These are phyloP conservation scores for Polymyxa betae DNA, from an alignment of 208 protist genomes.

Conservation along the genomic window DNA sequence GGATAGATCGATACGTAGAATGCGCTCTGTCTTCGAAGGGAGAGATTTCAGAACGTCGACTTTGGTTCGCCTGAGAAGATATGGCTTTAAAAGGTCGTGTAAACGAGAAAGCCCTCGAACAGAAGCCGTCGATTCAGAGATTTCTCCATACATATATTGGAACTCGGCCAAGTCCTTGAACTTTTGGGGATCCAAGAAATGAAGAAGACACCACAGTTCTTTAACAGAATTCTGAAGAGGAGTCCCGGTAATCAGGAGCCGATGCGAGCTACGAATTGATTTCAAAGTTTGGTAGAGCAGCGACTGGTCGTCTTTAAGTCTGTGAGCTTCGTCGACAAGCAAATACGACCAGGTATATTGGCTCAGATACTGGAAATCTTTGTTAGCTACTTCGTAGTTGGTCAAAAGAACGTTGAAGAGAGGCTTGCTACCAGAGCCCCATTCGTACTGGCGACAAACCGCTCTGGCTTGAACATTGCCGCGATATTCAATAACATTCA, in stretches of 20 bases:
- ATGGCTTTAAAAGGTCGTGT: constrained; percentile 70
- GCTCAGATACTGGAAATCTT: constrained; percentile 67
- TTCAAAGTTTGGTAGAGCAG: constrained; percentile 69
- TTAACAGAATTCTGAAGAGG: constrained; percentile 92
- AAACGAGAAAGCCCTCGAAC: constrained; percentile 52
- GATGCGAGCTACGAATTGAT: not conserved
- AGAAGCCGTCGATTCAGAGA: constrained; percentile 4
- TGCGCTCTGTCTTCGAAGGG: constrained; percentile 64
- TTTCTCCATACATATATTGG: constrained; percentile 68
- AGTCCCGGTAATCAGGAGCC: constrained; percentile 93
- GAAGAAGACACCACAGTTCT: constrained; percentile 96
- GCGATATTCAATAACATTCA: constrained; percentile 77
- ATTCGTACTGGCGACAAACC: constrained; percentile 60
- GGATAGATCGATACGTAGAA: constrained; percentile 75
- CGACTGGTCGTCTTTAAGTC: constrained; percentile 81
- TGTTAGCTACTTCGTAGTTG: constrained; percentile 81
- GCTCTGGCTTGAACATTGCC: constrained; percentile 63
- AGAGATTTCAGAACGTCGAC: constrained; percentile 77
- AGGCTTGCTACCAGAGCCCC: not conserved
- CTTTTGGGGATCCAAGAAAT: constrained; percentile 92
- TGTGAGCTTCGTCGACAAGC: constrained; percentile 85
- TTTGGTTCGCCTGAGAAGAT: constrained; percentile 88
- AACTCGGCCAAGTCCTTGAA: constrained; percentile 89
- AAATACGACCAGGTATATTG: constrained; percentile 74
- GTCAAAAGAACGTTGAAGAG: constrained; percentile 83